Percentiles rank a stretch among this genome's conserved stretches.
Evolutionary conservation across 345 rosid species (phyloP).

Genomic region (Brassica rapa): DNA sequence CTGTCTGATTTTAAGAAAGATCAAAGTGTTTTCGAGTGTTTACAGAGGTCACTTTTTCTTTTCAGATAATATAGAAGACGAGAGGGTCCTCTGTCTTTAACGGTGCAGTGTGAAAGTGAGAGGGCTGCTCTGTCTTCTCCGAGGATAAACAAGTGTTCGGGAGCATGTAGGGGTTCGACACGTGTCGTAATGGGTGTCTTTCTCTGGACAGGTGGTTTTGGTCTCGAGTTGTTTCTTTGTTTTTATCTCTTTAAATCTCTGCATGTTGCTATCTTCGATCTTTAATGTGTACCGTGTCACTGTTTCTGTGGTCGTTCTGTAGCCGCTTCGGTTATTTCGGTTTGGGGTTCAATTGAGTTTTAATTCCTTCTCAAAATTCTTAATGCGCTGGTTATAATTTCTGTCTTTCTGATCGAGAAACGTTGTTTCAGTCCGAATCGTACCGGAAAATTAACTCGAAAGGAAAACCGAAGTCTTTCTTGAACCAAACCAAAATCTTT

Average conservation of each 20-base stretch:
- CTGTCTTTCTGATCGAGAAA: neutral
- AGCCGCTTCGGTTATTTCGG: slow-evolving; percentile 14
- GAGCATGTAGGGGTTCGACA: slow-evolving; percentile 21
- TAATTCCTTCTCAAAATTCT: neutral
- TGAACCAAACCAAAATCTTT: neutral
- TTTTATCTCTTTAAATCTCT: slow-evolving; percentile 21
- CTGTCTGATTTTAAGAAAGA: neutral
- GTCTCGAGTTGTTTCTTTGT: slow-evolving; percentile 32
- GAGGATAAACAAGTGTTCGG: slow-evolving; percentile 35
- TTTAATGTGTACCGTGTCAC: slow-evolving; percentile 6
- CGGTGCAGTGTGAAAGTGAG: slow-evolving; percentile 34
- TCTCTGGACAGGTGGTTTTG: slow-evolving; percentile 41
- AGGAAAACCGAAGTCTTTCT: neutral
- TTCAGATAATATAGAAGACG: slow-evolving; percentile 30
- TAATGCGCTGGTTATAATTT: neutral
- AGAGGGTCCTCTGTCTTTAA: slow-evolving; percentile 6
- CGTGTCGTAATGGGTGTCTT: slow-evolving; percentile 28
- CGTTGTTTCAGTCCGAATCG: neutral
- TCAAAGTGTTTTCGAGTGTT: neutral
- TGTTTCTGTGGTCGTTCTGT: slow-evolving; percentile 3
- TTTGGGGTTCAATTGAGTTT: slow-evolving; percentile 4
- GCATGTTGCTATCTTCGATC: slow-evolving; percentile 30
- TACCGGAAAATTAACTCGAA: neutral
- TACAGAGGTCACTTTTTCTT: neutral
- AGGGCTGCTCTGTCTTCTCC: slow-evolving; percentile 39